A percentile compares a stretch with the other conserved stretches of the same genome.
Conservation (phyloP, 495 filamentous ascomycete species). For the Chaetomium cochliodes region DNA sequence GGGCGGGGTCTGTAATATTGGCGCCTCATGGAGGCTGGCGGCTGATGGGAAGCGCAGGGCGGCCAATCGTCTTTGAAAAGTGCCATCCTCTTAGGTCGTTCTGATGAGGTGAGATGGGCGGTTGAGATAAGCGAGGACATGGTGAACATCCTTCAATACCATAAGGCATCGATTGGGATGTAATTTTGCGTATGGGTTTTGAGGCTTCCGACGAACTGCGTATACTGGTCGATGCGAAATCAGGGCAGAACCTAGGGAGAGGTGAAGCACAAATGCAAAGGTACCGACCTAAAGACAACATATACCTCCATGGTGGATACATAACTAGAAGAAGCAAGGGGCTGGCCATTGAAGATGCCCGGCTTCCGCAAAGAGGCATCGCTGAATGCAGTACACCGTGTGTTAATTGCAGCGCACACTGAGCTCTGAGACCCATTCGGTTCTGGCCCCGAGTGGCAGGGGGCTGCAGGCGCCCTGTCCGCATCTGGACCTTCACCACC, state of each 20-base stretch:
- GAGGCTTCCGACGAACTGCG: too few relatives aligned
- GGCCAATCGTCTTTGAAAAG: neutral
- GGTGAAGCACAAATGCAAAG: too few relatives aligned
- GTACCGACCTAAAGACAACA: too few relatives aligned
- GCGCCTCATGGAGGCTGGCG: slow-evolving; percentile 1
- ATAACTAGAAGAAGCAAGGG: too few relatives aligned
- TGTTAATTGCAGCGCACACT: neutral
- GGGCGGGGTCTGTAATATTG: neutral
- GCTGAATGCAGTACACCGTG: neutral
- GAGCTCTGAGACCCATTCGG: neutral
- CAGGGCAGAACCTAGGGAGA: too few relatives aligned
- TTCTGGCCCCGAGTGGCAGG: neutral
- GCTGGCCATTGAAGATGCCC: too few relatives aligned
- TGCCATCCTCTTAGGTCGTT: neutral
- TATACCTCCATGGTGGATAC: too few relatives aligned
- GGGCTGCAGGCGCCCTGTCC: neutral
- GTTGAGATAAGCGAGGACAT: neutral
- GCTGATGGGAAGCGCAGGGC: neutral
- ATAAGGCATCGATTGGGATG: too few relatives aligned
- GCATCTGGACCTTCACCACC: neutral
- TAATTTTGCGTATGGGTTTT: too few relatives aligned
- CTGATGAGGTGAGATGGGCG: slow-evolving; percentile 6
- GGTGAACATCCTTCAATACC: neutral
- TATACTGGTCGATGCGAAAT: too few relatives aligned
- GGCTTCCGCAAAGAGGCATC: too few relatives aligned